A percentile compares a stretch with the other conserved stretches of the same genome.
These are phyloP conservation scores for Fusarium piperis DNA, from an alignment of 2,329 filamentous ascomycete species.

Conservation along the genomic window DNA sequence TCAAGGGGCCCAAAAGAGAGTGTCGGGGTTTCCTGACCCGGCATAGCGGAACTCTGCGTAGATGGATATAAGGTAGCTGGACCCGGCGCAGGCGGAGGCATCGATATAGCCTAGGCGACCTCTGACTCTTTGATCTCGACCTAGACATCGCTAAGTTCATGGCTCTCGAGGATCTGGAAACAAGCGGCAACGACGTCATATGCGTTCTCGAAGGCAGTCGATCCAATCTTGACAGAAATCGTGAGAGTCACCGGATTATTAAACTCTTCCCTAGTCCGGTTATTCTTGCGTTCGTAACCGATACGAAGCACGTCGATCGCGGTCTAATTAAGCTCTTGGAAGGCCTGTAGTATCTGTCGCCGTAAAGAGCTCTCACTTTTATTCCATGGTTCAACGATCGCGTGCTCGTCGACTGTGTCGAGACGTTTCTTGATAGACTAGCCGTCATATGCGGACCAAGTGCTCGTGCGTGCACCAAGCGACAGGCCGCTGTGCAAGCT, in stretches of 20 bases:
- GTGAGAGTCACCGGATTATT: neutral
- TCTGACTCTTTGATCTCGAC: constrained; percentile 13
- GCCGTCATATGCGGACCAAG: neutral
- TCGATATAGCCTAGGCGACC: neutral
- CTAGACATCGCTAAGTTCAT: neutral
- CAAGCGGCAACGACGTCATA: neutral
- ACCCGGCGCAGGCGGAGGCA: neutral
- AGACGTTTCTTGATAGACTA: neutral
- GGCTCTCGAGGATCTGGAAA: neutral
- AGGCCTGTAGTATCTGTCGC: neutral
- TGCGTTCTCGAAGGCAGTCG: neutral
- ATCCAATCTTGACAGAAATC: constrained; percentile 6
- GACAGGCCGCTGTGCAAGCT: constrained; percentile 69
- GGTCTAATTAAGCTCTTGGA: neutral
- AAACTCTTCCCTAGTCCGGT: neutral
- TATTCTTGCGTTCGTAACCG: neutral
- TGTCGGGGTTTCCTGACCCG: too few relatives aligned
- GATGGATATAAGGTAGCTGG: neutral
- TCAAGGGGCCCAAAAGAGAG: neutral
- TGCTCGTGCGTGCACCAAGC: too few relatives aligned
- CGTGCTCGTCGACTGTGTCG: neutral
- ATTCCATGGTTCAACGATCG: constrained; percentile 8
- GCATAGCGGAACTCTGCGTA: too few relatives aligned
- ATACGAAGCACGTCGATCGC: constrained; percentile 6
- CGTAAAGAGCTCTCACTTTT: neutral